phyloP scores from a whole-genome alignment of 768 basidiomycete genomes.

The Cyclocybe aegerita region DNA sequence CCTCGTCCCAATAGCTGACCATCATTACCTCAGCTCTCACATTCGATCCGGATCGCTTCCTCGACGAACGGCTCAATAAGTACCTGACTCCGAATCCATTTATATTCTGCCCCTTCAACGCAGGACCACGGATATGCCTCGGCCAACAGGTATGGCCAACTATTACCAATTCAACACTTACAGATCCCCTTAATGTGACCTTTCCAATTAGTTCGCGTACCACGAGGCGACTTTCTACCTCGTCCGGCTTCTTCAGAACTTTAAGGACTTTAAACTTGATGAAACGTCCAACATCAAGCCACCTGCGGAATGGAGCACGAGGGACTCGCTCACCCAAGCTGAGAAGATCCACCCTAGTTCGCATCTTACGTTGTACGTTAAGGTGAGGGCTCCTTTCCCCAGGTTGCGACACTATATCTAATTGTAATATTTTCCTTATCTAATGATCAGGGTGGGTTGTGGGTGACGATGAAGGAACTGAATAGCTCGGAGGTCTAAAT shows the following conservation, averaged over 20 bases:
- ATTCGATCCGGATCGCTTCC: conserved; percentile 58
- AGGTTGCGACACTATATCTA: not conserved
- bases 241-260: too few relatives aligned
- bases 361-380: conserved; percentile 45
- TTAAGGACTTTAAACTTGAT: conserved; percentile 37
- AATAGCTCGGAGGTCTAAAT: not conserved
- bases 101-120: conserved; percentile 40
- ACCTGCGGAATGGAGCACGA: conserved; percentile 42
- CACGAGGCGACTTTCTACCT: conserved; percentile 29
- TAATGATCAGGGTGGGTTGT: conserved; percentile 27
- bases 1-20: not conserved
- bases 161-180: not conserved
- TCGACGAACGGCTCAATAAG: conserved; percentile 48
- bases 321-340: conserved; percentile 30
- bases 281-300: conserved; percentile 37
- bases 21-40: conserved; percentile 29
- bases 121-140: conserved; percentile 35
- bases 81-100: conserved; percentile 44
- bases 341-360: conserved; percentile 36
- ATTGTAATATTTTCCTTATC: not conserved
- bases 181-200: not conserved
- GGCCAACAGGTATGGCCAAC: conserved; percentile 42
- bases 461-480: conserved; percentile 25
- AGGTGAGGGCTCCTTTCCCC: conserved; percentile 15
- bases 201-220: conserved; percentile 38